Conservation (phyloP, 192 early-diverging fungal species). For the Allomyces macrogynus region DNA sequence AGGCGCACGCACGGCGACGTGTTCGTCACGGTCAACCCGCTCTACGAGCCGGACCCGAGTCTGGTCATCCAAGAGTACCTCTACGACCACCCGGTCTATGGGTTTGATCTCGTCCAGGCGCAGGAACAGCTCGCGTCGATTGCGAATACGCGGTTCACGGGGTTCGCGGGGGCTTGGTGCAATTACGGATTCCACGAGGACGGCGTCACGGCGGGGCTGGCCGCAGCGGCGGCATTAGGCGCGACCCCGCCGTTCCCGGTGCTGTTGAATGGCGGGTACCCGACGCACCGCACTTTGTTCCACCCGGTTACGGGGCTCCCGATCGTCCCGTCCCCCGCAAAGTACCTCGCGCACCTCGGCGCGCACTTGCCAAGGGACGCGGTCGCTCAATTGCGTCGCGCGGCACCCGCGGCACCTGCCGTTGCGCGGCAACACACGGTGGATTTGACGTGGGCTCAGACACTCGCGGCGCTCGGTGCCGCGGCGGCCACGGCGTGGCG, state of each 20-base stretch:
- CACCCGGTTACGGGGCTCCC: background rate
- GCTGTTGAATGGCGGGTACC: too few relatives aligned
- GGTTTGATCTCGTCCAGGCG: conserved; percentile 16
- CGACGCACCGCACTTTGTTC: background rate
- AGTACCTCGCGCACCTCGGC: background rate
- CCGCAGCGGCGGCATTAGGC: conserved; percentile 26
- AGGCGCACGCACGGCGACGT: conserved; percentile 20
- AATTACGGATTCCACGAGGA: conserved; percentile 51
- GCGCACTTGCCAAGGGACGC: background rate
- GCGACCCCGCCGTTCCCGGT: conserved; percentile 14
- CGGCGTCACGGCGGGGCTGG: conserved; percentile 33
- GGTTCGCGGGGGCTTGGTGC: conserved; percentile 39
- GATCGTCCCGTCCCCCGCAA: background rate
- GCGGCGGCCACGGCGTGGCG: background rate
- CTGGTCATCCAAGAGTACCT: conserved; percentile 19
- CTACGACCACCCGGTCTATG: conserved; percentile 30
- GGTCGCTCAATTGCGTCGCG: background rate
- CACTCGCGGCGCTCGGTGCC: background rate
- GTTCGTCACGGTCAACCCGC: conserved; percentile 38
- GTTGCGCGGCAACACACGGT: background rate
- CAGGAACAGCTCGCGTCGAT: conserved; percentile 21
- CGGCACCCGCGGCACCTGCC: background rate
- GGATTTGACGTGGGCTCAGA: background rate
- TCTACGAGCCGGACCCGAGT: conserved; percentile 19
- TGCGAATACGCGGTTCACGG: conserved; percentile 22